Evolutionary conservation across 2,329 filamentous ascomycete species (phyloP), one percentile per base, ranked within the genome.

Genomic region (Teratosphaeria zuluensis): DNA sequence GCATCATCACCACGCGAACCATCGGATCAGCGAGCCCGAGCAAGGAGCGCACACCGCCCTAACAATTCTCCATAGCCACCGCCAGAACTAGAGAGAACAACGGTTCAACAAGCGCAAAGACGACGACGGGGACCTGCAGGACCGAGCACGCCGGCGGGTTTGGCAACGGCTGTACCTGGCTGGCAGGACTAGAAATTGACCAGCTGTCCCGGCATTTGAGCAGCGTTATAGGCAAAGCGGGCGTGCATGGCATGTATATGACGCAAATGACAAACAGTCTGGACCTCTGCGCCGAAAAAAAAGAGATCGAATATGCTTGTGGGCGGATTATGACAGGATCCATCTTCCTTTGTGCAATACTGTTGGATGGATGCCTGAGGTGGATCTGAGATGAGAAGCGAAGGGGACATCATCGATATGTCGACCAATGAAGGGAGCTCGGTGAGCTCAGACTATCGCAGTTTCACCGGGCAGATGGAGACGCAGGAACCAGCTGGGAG

Each of bases 391-490:
- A 48, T n/a, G 4, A 48, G 42, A 48, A 8, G 42, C 19, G 16
- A 48, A 16, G 42, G 19, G 42, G 42, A 48, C 19, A 48, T 31
- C 24, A 53, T 51, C 30, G 53, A 19, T 52, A 54, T 62, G 59
- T 54, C 56, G 31, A 57, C 19, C 35, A 59, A 58, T 51, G 42
- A 48, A 21, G n/a, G 19, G n/a, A 48, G 42, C 42, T n/a, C 42
- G 42, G 6, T 21, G 42, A 57, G 38, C 56, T 28, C 42, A 48
- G 54, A 46, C 64, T 73, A 71, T 61, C 67, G 67, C 59, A 71
- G 69, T 63, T 63, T 72, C 54, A 70, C 69, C 52, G 72, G 70
- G 61, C 64, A 64, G 52, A 59, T 58, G 46, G 66, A 74, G 67
- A 70, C 68, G 57, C 69, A 66, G 58, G 73, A 74, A 65, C 72